Evolutionary conservation across 2,329 filamentous ascomycete genomes (phyloP).

Genomic region (Tolypocladium inflatum): DNA sequence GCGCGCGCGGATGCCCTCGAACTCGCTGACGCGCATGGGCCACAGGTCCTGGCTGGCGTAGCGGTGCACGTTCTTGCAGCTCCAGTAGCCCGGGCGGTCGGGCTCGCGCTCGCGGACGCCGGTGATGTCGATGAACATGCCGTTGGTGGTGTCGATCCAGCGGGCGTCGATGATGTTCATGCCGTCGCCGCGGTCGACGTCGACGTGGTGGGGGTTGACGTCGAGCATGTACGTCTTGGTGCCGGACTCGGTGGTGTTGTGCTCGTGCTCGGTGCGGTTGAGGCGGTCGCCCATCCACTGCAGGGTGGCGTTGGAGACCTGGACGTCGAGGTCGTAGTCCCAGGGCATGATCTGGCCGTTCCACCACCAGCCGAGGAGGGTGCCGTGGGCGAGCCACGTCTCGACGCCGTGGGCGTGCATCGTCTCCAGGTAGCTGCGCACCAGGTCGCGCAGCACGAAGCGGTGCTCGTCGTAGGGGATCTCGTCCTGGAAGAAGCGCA

Average conservation of each 20-base stretch:
- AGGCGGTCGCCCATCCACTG: conserved; percentile 52
- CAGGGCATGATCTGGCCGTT: conserved; percentile 68
- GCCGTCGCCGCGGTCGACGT: conserved; percentile 54
- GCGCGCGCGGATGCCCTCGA: conserved; percentile 62
- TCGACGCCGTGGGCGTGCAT: conserved; percentile 58
- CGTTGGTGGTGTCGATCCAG: conserved; percentile 70
- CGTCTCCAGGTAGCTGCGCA: conserved; percentile 63
- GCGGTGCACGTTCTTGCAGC: conserved; percentile 71
- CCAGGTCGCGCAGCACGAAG: conserved; percentile 57
- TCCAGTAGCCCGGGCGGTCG: conserved; percentile 54
- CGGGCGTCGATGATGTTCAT: conserved; percentile 75
- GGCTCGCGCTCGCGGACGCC: conserved; percentile 59
- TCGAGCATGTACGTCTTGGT: conserved; percentile 59
- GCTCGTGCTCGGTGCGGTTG: conserved; percentile 60
- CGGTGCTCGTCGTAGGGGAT: conserved; percentile 58
- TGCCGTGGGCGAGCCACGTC: conserved; percentile 83
- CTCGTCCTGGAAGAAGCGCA: conserved; percentile 54
- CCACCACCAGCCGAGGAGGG: conserved; percentile 85
- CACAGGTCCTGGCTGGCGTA: conserved; percentile 65
- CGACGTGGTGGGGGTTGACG: conserved; percentile 60
- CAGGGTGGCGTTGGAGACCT: conserved; percentile 61
- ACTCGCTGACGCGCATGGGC: conserved; percentile 63
- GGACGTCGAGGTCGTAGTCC: conserved; percentile 79
- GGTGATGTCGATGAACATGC: conserved; percentile 78
- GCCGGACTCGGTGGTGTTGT: conserved; percentile 30